A percentile compares a stretch with the other conserved stretches of the same genome.
Evolutionary conservation across 2,329 filamentous ascomycete species (phyloP).

Genomic region (Diaporthe destruens): DNA sequence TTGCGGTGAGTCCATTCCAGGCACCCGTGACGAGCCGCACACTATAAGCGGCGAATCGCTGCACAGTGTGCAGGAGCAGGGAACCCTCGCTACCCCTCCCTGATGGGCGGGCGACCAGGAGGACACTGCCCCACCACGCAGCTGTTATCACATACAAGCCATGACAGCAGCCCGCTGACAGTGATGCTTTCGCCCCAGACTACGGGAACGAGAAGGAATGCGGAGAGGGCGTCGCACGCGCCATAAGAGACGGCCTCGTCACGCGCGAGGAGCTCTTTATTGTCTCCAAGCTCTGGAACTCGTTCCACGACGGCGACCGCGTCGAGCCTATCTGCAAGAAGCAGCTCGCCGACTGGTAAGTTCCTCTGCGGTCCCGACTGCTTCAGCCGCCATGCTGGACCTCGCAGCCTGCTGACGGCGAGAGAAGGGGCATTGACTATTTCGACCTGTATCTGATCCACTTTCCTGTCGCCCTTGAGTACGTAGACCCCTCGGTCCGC

Average conservation of each 20-base stretch:
- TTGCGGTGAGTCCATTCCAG: conserved; percentile 62
- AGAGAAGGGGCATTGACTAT: conserved; percentile 75
- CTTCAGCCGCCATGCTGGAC: neutral
- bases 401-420: neutral
- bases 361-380: neutral
- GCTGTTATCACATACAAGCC: neutral
- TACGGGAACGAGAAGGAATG: conserved; percentile 87
- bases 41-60: too few species aligned
- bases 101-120: too few species aligned
- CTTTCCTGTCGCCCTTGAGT: conserved; percentile 89
- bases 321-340: conserved; percentile 82
- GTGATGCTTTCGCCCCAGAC: conserved; percentile 62
- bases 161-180: neutral
- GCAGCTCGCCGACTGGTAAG: conserved; percentile 80
- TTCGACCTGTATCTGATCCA: conserved; percentile 92
- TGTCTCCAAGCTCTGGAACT: conserved; percentile 93
- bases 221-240: conserved; percentile 81
- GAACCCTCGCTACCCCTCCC: neutral
- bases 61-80: conserved; percentile 9
- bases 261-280: conserved; percentile 92
- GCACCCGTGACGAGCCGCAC: too few species aligned
- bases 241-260: conserved; percentile 84
- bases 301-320: conserved; percentile 84
- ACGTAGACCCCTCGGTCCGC: conserved; percentile 81
- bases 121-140: neutral